Evolutionary conservation across 2,329 filamentous ascomycete species (phyloP).

Genomic region (Didymella keratinophila): DNA sequence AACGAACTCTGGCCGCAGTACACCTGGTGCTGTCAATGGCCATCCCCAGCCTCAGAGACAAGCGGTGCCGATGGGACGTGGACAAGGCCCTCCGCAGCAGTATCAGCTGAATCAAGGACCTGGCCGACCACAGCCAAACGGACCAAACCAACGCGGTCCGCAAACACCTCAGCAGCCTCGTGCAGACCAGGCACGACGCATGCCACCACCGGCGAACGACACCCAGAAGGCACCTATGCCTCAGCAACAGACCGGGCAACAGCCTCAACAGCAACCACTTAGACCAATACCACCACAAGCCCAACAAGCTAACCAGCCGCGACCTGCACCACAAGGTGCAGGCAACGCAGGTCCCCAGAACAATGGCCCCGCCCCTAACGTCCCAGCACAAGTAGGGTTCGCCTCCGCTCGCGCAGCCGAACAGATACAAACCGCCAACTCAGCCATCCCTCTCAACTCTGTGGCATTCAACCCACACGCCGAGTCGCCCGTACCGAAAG

Average conservation of each 20-base stretch:
- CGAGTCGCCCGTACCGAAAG: slow-evolving; percentile 75
- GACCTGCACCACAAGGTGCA: slow-evolving; percentile 23
- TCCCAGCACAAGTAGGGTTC: slow-evolving; percentile 53
- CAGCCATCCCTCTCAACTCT: slow-evolving; percentile 41
- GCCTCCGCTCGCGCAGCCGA: slow-evolving; percentile 56
- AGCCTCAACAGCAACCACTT: slow-evolving; percentile 33
- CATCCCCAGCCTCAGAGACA: slow-evolving; percentile 34
- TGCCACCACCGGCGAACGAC: slow-evolving; percentile 35
- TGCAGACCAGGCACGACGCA: slow-evolving; percentile 31
- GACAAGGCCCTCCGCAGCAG: slow-evolving; percentile 34
- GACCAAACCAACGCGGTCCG: slow-evolving; percentile 40
- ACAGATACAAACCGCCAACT: slow-evolving; percentile 47
- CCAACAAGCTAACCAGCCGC: slow-evolving; percentile 29
- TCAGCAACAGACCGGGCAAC: slow-evolving; percentile 33
- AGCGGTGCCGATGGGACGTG: slow-evolving; percentile 34
- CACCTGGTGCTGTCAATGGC: slow-evolving; percentile 31
- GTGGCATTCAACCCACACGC: slow-evolving; percentile 59
- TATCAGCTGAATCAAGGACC: slow-evolving; percentile 37
- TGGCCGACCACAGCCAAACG: slow-evolving; percentile 29
- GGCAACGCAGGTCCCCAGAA: slow-evolving; percentile 18
- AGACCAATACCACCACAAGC: slow-evolving; percentile 37
- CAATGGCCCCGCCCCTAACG: slow-evolving; percentile 27
- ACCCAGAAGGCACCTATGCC: slow-evolving; percentile 28
- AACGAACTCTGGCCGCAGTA: slow-evolving; percentile 31
- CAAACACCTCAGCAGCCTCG: slow-evolving; percentile 40